phyloP scores from a whole-genome alignment of 2,329 filamentous ascomycete species.

The Cyanodermella asteris region DNA sequence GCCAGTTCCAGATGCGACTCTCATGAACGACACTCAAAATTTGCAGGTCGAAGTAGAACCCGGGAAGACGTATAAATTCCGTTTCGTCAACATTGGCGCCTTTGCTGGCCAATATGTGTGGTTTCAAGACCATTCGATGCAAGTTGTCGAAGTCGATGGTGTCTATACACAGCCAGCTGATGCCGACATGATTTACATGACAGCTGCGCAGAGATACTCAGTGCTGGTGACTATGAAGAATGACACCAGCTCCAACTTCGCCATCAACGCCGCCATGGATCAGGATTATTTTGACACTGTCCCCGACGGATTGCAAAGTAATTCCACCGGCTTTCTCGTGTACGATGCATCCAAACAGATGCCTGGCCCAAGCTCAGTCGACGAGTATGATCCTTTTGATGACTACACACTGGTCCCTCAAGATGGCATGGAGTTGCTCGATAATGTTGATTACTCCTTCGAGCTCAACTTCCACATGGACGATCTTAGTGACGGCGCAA shows the following conservation, averaged over 20 bases:
- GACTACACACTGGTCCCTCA: slow-evolving; percentile 47
- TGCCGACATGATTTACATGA: slow-evolving; percentile 40
- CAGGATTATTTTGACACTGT: slow-evolving; percentile 18
- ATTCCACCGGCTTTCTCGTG: slow-evolving; percentile 41
- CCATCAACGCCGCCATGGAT: slow-evolving; percentile 47
- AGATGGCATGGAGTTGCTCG: slow-evolving; percentile 18
- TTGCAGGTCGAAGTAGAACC: slow-evolving; percentile 36
- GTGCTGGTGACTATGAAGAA: slow-evolving; percentile 33
- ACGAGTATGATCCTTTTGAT: slow-evolving; percentile 46
- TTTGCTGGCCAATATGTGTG: slow-evolving; percentile 35
- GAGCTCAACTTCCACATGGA: slow-evolving; percentile 47
- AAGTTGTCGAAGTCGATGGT: slow-evolving; percentile 10
- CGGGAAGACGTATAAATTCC: slow-evolving; percentile 51
- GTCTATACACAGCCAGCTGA: slow-evolving; percentile 16
- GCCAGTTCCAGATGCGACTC: slow-evolving; percentile 40
- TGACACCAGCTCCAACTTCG: slow-evolving; percentile 35
- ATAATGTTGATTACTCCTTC: slow-evolving; percentile 28
- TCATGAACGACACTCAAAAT: slow-evolving; percentile 47
- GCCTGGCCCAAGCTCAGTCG: slow-evolving; percentile 31
- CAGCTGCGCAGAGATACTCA: slow-evolving; percentile 37
- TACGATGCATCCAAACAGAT: slow-evolving; percentile 35
- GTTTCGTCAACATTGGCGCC: slow-evolving; percentile 51
- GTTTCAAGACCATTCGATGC: slow-evolving; percentile 15
- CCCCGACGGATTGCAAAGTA: slow-evolving; percentile 13
- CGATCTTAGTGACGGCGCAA: slow-evolving; percentile 44